phyloP scores from a whole-genome alignment of 108 stramenopile genomes.

The Cyclostephanos tholiformis region DNA sequence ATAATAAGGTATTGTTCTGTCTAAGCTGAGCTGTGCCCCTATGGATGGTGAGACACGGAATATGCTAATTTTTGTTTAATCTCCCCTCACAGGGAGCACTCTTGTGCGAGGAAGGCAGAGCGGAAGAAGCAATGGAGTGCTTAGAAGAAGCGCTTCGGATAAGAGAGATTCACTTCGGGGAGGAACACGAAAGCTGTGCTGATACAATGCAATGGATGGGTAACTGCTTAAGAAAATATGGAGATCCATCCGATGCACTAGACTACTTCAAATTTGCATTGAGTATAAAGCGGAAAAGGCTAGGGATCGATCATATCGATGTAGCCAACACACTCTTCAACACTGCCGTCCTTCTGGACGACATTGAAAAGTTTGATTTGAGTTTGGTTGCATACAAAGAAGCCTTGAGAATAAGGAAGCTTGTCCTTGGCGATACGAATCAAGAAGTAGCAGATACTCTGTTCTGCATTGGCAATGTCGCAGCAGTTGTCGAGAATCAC shows the following conservation, averaged over 20 bases:
- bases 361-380: conserved; percentile 52
- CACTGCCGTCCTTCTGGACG: conserved; percentile 55
- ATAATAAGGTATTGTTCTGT: conserved; percentile 45
- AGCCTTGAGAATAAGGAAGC: conserved; percentile 47
- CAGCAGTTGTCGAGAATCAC: conserved; percentile 47
- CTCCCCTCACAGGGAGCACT: conserved; percentile 37
- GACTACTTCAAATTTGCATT: conserved; percentile 57
- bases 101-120: conserved; percentile 47
- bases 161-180: conserved; percentile 47
- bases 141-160: conserved; percentile 57
- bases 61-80: neutral
- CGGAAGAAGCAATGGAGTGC: conserved; percentile 54
- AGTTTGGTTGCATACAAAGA: conserved; percentile 55
- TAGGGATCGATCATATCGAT: conserved; percentile 51
- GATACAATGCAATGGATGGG: conserved; percentile 63
- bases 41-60: neutral
- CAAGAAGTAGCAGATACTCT: conserved; percentile 55
- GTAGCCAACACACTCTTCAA: conserved; percentile 59
- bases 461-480: conserved; percentile 56
- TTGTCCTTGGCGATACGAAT: conserved; percentile 36
- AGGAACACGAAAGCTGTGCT: conserved; percentile 55
- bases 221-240: conserved; percentile 51
- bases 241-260: conserved; percentile 49
- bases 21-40: neutral
- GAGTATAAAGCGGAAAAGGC: conserved; percentile 45